These are phyloP conservation scores for Phaffia australis DNA, from an alignment of 768 basidiomycete genomes.

Conservation along the genomic window DNA sequence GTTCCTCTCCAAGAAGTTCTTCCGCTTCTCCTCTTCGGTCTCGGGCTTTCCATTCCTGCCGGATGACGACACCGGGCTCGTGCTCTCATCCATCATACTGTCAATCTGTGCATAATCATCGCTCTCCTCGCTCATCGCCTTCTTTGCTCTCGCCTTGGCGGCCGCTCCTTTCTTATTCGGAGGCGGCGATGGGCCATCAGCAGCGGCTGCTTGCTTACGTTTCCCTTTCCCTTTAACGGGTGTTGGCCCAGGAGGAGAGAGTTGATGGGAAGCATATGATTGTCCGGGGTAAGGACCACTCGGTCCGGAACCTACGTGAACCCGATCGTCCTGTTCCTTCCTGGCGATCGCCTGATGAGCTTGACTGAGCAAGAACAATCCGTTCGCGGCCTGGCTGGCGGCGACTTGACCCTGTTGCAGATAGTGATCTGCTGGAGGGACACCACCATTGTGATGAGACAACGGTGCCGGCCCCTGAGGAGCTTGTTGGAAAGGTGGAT, in stretches of 20 bases:
- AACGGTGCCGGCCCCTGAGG: background rate
- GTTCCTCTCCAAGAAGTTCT: conserved; percentile 93
- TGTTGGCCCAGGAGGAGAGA: no score
- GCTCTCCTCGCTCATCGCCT: conserved; percentile 48
- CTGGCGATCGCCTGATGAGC: conserved; percentile 94
- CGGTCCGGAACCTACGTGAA: no score
- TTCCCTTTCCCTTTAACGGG: no score
- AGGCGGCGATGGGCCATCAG: background rate
- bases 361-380: conserved; percentile 83
- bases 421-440: conserved; percentile 3
- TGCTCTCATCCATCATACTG: conserved; percentile 10
- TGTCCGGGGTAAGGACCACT: no score
- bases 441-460: conserved; percentile 9
- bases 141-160: conserved; percentile 34
- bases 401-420: conserved; percentile 35
- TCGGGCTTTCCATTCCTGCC: conserved; percentile 61
- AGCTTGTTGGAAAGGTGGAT: conserved; percentile 7
- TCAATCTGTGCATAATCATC: conserved; percentile 27
- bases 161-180: conserved; percentile 1
- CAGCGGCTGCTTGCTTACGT: background rate
- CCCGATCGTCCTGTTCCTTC: conserved; percentile 43
- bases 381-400: conserved; percentile 68
- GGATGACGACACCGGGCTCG: conserved; percentile 26
- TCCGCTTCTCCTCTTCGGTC: conserved; percentile 95
- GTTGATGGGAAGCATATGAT: no score